phyloP scores from a whole-genome alignment of 805 yeast species.

The Candida chilensis region DNA sequence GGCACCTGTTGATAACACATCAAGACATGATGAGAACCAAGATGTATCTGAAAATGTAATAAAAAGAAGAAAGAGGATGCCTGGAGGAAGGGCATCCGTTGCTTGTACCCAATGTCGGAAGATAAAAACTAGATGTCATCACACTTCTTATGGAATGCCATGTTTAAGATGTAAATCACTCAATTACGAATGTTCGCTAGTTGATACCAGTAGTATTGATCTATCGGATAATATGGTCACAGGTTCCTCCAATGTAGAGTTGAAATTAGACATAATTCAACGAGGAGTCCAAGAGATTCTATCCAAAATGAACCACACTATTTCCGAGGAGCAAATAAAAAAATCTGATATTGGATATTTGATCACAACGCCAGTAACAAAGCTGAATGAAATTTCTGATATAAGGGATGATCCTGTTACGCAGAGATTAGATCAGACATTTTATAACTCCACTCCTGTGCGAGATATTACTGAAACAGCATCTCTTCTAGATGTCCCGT shows the following conservation, averaged over 20 bases:
- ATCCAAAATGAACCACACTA: no score
- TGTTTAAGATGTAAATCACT: constrained; percentile 15
- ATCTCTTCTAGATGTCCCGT: constrained; percentile 9
- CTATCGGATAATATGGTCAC: no score
- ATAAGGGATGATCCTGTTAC: no score
- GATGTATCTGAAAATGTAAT: no score
- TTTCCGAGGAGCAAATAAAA: neutral
- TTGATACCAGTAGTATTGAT: neutral
- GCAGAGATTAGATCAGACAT: constrained; percentile 6
- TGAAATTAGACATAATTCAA: no score
- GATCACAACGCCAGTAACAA: no score
- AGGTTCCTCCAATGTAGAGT: no score
- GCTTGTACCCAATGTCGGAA: constrained; percentile 12
- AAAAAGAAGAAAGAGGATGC: constrained; percentile 2
- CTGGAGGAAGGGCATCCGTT: constrained; percentile 8
- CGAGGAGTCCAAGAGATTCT: no score
- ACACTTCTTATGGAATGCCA: constrained; percentile 8
- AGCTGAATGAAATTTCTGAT: no score
- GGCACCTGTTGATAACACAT: no score
- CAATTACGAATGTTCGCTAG: constrained; percentile 9
- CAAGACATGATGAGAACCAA: no score
- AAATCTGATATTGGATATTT: no score
- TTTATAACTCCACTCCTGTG: constrained; percentile 11
- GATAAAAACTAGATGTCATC: constrained; percentile 13
- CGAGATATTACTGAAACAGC: constrained; percentile 11